Evolutionary conservation across 2,329 filamentous ascomycete species (phyloP).

Genomic region (Ascochyta fabae): DNA sequence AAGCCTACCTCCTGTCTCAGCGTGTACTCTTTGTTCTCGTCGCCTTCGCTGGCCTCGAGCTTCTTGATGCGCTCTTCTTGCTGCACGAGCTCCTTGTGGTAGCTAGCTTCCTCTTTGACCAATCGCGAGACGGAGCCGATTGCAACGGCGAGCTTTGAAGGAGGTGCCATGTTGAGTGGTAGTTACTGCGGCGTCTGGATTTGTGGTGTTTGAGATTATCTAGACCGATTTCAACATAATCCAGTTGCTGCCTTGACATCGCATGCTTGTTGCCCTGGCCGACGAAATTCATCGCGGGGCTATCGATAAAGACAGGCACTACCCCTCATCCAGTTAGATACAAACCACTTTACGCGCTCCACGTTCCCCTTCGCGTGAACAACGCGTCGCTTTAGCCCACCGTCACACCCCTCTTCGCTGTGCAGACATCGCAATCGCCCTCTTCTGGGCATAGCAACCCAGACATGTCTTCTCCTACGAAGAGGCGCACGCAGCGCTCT

Average conservation of each 20-base stretch:
- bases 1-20: conserved; percentile 81
- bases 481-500: conserved; percentile 61
- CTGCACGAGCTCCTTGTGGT: conserved; percentile 81
- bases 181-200: neutral
- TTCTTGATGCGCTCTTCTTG: conserved; percentile 76
- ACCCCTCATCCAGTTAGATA: conserved; percentile 5
- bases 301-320: conserved; percentile 9
- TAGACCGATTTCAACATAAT: neutral
- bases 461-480: conserved; percentile 68
- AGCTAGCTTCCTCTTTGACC: conserved; percentile 88
- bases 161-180: conserved; percentile 69
- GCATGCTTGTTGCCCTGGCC: conserved; percentile 18
- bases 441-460: conserved; percentile 12
- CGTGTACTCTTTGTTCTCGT: conserved; percentile 78
- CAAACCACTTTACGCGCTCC: conserved; percentile 31
- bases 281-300: conserved; percentile 27
- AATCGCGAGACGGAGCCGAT: conserved; percentile 81
- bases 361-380: conserved; percentile 35
- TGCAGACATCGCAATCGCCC: conserved; percentile 4
- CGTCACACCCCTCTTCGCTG: conserved; percentile 19
- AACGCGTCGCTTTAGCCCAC: conserved; percentile 28
- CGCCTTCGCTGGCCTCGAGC: conserved; percentile 67
- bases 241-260: conserved; percentile 17
- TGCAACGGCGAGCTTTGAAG: conserved; percentile 77
- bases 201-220: neutral